Base-by-base conservation (phyloP, 106 monocot species). In the Dioscorea dumetorum region DNA sequence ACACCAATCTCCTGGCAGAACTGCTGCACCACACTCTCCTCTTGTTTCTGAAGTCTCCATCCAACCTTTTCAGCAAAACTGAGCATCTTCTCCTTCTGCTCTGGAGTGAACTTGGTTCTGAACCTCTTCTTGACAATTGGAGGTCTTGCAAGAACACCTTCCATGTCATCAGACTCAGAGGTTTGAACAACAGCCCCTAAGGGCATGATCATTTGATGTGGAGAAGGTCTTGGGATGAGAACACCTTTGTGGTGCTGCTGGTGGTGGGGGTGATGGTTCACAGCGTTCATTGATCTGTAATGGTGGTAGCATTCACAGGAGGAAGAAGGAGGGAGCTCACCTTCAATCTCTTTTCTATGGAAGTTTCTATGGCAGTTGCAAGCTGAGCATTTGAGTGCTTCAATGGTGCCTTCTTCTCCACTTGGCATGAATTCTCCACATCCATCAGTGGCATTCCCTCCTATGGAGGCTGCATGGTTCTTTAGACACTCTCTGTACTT, bases 341-440 rank as follows among this genome's bases (percentile, higher is more conserved):
- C 85, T 69, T 85, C 82, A 4, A 73, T 28, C 58, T 79, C 81
- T 62, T 81, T 81, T n/a, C 86, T 58, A 67, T 82, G 86, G 78
- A 86, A 86, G 62, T 81, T 86, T 49, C 86, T 63, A 61, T 86
- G 86, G 82, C 86, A 86, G 64, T 28, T 51, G 70, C 86, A 86
- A 35, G 78, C 86, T 13, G 86, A 76, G 76, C 85, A 85, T 35
- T 73, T 81, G 53, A 85, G 60, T 50, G 86, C 78, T 48, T 81
- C 81, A 50, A 86, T 33, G 12, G 73, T 76, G 32, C 82, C 86
- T 41, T 82, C 82, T 17, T 79, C 73, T 13, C 86, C 86, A 48
- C 73, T 73, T 3, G 86, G 82, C 79, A 86, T 86, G 86, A 82
- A 86, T 79, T 86, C 86, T 8, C 82, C 82, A 60, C 86, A 86